Base-by-base conservation (phyloP, 2,329 filamentous ascomycete genomes). In the Helotiales sp. region DNA sequence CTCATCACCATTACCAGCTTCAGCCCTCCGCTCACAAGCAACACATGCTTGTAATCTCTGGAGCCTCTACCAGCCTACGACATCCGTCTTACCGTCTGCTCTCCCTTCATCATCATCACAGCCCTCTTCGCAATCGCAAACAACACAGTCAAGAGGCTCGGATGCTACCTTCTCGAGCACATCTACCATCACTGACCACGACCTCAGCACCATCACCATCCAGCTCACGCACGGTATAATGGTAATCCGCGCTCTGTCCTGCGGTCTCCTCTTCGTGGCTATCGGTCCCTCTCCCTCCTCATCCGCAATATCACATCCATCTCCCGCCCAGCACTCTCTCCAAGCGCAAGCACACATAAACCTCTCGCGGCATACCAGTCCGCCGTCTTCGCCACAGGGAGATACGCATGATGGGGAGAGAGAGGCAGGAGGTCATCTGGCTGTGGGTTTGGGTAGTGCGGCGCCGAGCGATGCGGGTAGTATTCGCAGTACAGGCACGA, bases 11-110 rank as follows among this genome's bases (percentile, higher is more conserved):
- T 81, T 86, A 52, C 80, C 87, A 58, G 85, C 88, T 71, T 80
- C 83, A 67, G 80, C 83, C 22, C 83, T 90, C 45, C 87, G 88
- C 73, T 87, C 85, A 10, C 87, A 89, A 76, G 86, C 86, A 72
- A 89, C 87, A 66, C 86, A 90, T 67, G 88, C 88, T 49, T 86
- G 86, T 66, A 87, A 85, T 6, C 83, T 90, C 22, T 88, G 87
- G 81, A 80, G 83, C 22, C 83, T 89, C 50, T 87, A 90, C 77
- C 81, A 83, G 47, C 73, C 78, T 13, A 80, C 80, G 30, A 74
- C 77, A 57, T 76, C 79, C 11, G 49, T 72, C 37, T 59, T 72
- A 62, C 77, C 81, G 40, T 79, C 80, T 2, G 47, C 63, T 26
- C 40, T 66, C n/a, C 80, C 81, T 65, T 45, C 40, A 6, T 11